Conservation (phyloP, 768 basidiomycete genomes). For the Podaxis sp. region DNA sequence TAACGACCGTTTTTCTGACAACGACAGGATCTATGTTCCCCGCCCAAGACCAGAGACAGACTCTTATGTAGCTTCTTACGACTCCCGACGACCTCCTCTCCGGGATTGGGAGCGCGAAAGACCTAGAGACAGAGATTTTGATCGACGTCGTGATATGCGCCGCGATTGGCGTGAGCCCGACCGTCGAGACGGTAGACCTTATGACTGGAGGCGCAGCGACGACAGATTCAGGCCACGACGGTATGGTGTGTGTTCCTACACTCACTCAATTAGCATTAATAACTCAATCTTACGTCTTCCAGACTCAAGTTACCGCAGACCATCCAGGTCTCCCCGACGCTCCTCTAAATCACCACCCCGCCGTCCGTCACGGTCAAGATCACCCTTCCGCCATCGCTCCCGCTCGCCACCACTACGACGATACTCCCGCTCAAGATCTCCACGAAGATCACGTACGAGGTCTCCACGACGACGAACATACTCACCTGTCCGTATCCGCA, state of each 20-base stretch:
- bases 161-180: conserved; percentile 18
- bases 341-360: conserved; percentile 6
- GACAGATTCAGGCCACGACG: conserved; percentile 13
- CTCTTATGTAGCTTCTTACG: conserved; percentile 25
- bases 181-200: conserved; percentile 17
- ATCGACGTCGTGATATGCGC: conserved; percentile 20
- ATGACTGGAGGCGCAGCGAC: conserved; percentile 13
- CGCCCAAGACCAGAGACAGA: conserved; percentile 19
- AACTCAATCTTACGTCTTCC: neutral
- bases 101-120: conserved; percentile 19
- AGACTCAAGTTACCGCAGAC: conserved; percentile 17
- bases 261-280: neutral
- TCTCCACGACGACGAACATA: conserved; percentile 13
- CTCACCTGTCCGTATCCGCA: conserved; percentile 7
- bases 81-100: conserved; percentile 18
- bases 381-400: conserved; percentile 10
- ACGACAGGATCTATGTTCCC: conserved; percentile 13
- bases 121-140: conserved; percentile 21
- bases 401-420: conserved; percentile 2
- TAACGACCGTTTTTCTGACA: conserved; percentile 8
- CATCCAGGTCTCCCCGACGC: conserved; percentile 21
- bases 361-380: conserved; percentile 7
- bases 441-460: conserved; percentile 12
- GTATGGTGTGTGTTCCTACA: conserved; percentile 8
- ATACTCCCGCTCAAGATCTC: conserved; percentile 16